Evolutionary conservation across 345 rosid genomes (phyloP).

Genomic region (Salix brachista): DNA sequence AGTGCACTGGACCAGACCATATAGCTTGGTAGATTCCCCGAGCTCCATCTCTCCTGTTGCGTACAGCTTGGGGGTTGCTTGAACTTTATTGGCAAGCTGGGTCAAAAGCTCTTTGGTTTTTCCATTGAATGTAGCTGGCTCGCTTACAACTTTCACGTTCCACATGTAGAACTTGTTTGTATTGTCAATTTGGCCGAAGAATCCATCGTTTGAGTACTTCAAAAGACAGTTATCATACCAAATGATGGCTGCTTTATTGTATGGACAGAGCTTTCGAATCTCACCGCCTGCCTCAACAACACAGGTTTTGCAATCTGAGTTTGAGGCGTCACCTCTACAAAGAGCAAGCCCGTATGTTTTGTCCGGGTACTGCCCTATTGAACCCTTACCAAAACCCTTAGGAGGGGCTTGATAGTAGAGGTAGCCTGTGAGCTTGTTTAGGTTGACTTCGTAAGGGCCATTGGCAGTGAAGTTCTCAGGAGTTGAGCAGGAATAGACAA

Average conservation of each 20-base stretch:
- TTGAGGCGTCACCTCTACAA: conserved; percentile 36
- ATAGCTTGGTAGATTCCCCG: conserved; percentile 14
- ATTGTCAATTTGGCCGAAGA: conserved; percentile 41
- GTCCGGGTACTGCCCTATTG: conserved; percentile 20
- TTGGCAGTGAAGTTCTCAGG: conserved; percentile 28
- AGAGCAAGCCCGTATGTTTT: conserved; percentile 32
- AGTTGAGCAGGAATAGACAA: conserved; percentile 40
- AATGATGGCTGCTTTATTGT: conserved; percentile 35
- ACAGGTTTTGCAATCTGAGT: conserved; percentile 35
- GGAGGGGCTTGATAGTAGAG: conserved; percentile 23
- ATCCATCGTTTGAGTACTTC: conserved; percentile 32
- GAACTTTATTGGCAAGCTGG: conserved; percentile 21
- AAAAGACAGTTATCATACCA: conserved; percentile 46
- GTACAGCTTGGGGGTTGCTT: conserved; percentile 14
- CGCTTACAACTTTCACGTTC: conserved; percentile 22
- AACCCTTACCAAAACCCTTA: conserved; percentile 26
- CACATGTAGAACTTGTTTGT: conserved; percentile 38
- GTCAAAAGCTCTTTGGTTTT: conserved; percentile 29
- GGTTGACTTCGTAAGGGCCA: conserved; percentile 31
- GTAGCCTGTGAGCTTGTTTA: conserved; percentile 24
- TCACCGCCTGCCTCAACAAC: conserved; percentile 25
- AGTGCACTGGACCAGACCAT: conserved; percentile 43
- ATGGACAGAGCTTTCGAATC: conserved; percentile 31
- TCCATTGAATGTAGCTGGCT: conserved; percentile 22
- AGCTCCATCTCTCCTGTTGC: conserved; percentile 24